Evolutionary conservation across 805 yeast species (phyloP), one percentile per base, ranked within the genome.

Genomic region (Pichia occidentalis): DNA sequence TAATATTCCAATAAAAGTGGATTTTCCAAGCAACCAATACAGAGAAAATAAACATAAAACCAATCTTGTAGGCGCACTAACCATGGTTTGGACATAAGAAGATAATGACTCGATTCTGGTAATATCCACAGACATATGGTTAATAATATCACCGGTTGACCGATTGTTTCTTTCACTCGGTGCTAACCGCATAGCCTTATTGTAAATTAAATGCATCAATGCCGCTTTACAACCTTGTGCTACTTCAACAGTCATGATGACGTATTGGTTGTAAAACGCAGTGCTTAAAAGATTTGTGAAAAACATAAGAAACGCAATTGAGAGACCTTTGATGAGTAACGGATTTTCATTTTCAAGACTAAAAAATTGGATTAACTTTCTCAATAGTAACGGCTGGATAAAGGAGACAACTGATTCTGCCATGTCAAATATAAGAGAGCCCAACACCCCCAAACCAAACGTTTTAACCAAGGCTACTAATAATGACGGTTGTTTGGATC

Each of bases 91-190:
- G 19, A 78, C 59, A 43, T 71, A 68, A 32, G 66, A 65, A n/a
- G 74, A 57, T 37, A 82, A 59, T 26, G 73, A 77, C 52, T 78
- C 83, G 21, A 85, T 62, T 44, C 82, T 67, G 33, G 64, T 62
- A 10, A 83, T 77, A 62, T 86, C 96, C 23, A 83, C 88, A 14
- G 92, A 74, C 64, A 84, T 71, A 51, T 80, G 67, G 51, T 84
- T 85, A 47, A 85, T 71, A 36, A 86, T 82, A 47, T 85, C 94
- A 47, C 95, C 95, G 2, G 88, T 72, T 2, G 85, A 61, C 46
- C 71, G 64, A 13, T 70, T 66, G 23, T 68, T 67, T 43, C 80
- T 71, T 7, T 86, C 75, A 33, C 76, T 78, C 7, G 76, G 71
- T 2, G 94, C 77, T n/a, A 87, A 60, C 14, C 57, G 65, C 40